These are phyloP conservation scores for Senecio squalidus DNA, from an alignment of 140 eudicot species.

Conservation along the genomic window DNA sequence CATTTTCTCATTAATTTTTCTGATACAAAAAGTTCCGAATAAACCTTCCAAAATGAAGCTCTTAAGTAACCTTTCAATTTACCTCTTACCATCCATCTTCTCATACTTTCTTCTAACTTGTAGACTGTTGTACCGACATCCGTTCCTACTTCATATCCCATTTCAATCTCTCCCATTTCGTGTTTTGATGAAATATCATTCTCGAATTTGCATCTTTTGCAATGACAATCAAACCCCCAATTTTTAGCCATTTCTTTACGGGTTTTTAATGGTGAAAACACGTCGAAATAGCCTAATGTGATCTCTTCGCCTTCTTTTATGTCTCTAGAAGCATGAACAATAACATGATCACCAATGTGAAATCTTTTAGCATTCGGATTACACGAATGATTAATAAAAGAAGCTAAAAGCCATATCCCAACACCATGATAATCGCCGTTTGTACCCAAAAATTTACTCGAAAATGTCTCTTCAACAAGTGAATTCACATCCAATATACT, in stretches of 20 bases:
- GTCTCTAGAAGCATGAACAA: constrained; percentile 73
- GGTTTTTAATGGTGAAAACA: constrained; percentile 46
- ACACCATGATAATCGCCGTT: constrained; percentile 67
- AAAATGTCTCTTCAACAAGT: constrained; percentile 64
- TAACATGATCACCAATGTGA: constrained; percentile 74
- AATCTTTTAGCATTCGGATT: constrained; percentile 69
- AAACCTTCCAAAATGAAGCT: constrained; percentile 86
- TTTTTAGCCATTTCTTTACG: constrained; percentile 59
- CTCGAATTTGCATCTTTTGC: constrained; percentile 78
- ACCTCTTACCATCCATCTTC: constrained; percentile 76
- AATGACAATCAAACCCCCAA: constrained; percentile 80
- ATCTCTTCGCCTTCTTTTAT: constrained; percentile 94
- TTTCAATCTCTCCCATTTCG: constrained; percentile 69
- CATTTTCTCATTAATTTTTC: constrained; percentile 70
- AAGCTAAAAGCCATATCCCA: constrained; percentile 75
- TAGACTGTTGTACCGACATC: constrained; percentile 63
- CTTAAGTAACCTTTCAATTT: constrained; percentile 71
- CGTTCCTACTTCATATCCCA: constrained; percentile 51
- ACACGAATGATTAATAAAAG: constrained; percentile 89
- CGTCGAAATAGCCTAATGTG: constrained; percentile 70
- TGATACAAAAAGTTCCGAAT: constrained; percentile 59
- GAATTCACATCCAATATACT: constrained; percentile 85
- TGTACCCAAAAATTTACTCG: constrained; percentile 60
- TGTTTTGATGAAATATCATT: constrained; percentile 36
- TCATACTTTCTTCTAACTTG: constrained; percentile 77